Conservation (phyloP, 2,329 filamentous ascomycete species). For the Xylaria sp. region DNA sequence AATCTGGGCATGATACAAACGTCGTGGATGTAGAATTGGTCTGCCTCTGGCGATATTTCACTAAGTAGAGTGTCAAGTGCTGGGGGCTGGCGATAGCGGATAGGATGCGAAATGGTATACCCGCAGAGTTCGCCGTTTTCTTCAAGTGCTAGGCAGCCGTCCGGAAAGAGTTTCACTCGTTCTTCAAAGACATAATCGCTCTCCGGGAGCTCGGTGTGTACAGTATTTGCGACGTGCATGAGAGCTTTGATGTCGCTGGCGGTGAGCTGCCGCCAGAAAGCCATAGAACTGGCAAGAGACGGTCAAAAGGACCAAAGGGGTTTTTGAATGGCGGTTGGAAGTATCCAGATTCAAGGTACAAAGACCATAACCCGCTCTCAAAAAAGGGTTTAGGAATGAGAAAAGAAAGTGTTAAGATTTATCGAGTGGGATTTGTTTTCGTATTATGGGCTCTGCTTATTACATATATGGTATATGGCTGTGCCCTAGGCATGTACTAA, state of each 20-base stretch:
- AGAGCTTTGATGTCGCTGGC: constrained; percentile 45
- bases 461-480: too few relatives aligned
- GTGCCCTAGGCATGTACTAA: too few relatives aligned
- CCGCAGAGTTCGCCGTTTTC: constrained; percentile 45
- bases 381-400: too few relatives aligned
- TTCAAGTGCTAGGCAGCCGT: constrained; percentile 50
- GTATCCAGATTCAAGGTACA: too few relatives aligned
- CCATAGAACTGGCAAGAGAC: background rate
- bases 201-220: constrained; percentile 51
- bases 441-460: too few relatives aligned
- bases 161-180: constrained; percentile 51
- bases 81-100: constrained; percentile 48
- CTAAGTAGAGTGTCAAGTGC: constrained; percentile 49
- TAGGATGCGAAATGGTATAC: constrained; percentile 54
- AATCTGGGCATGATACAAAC: constrained; percentile 48
- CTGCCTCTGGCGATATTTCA: constrained; percentile 45
- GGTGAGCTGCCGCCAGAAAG: constrained; percentile 47
- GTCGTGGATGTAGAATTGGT: constrained; percentile 55
- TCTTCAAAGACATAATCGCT: constrained; percentile 48
- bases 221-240: constrained; percentile 44
- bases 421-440: too few relatives aligned
- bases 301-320: too few relatives aligned
- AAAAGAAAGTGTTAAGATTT: too few relatives aligned
- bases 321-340: too few relatives aligned
- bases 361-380: too few relatives aligned